Evolutionary conservation across 2,329 filamentous ascomycete genomes (phyloP).

Genomic region (Paecilomyces variotii): DNA sequence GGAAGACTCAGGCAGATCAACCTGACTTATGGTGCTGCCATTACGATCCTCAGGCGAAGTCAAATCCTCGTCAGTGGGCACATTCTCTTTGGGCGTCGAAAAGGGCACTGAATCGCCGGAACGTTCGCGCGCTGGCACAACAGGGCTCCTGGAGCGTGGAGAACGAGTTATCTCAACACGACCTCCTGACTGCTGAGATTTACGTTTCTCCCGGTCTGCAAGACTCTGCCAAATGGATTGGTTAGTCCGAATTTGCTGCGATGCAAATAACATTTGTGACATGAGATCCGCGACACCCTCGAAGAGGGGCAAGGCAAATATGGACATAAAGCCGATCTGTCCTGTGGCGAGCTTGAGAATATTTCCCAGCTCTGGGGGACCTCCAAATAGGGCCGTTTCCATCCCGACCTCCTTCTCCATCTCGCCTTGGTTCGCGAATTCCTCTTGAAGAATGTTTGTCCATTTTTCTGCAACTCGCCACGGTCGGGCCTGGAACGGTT

Average conservation of each 20-base stretch:
- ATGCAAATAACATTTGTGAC: conserved; percentile 74
- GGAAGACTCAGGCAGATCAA: conserved; percentile 26
- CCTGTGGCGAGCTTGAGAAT: conserved; percentile 73
- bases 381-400: conserved; percentile 73
- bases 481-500: conserved; percentile 59
- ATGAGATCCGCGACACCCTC: conserved; percentile 79
- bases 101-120: conserved; percentile 7
- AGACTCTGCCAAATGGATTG: conserved; percentile 56
- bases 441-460: conserved; percentile 90
- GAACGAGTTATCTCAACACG: conserved; percentile 19
- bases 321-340: conserved; percentile 92
- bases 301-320: conserved; percentile 90
- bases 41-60: conserved; percentile 15
- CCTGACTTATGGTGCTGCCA: conserved; percentile 26
- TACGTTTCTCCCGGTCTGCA: conserved; percentile 22
- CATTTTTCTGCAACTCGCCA: conserved; percentile 77
- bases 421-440: conserved; percentile 84
- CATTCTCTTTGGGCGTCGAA: conserved; percentile 7
- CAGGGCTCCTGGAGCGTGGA: conserved; percentile 28
- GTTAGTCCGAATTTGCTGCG: conserved; percentile 73
- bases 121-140: conserved; percentile 3
- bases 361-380: conserved; percentile 73
- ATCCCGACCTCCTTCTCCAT: conserved; percentile 89
- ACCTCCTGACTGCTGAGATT: conserved; percentile 10
- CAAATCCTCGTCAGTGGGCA: conserved; percentile 4